These are phyloP conservation scores for Phytophthora pinifolia DNA, from an alignment of 352 stramenopile genomes.

Conservation along the genomic window DNA sequence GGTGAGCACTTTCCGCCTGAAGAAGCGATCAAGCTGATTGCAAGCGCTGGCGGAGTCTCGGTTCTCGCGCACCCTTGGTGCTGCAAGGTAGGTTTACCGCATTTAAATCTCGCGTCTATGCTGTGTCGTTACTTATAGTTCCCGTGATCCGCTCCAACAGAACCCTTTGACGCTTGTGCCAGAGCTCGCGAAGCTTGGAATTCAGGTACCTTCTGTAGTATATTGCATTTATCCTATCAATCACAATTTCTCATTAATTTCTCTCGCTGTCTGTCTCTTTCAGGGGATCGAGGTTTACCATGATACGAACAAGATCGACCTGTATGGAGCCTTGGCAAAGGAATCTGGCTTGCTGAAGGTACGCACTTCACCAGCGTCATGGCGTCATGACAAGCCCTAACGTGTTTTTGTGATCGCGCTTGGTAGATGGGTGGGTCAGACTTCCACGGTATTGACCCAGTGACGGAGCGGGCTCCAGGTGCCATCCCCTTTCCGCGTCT, in stretches of 20 bases:
- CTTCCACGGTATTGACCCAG: conserved; percentile 81
- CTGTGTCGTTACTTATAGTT: too few species aligned
- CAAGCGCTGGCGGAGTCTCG: conserved; percentile 72
- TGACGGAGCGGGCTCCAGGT: conserved; percentile 66
- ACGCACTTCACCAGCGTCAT: neutral
- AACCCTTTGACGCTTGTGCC: conserved; percentile 72
- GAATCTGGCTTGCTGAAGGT: conserved; percentile 76
- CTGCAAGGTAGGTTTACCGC: conserved; percentile 53
- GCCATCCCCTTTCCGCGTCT: conserved; percentile 73
- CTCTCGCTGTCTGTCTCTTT: too few species aligned
- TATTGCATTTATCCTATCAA: neutral
- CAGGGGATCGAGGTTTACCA: conserved; percentile 85
- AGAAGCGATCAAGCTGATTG: conserved; percentile 86
- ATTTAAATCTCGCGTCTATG: too few species aligned
- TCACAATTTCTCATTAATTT: conserved; percentile 1
- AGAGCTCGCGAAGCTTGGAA: conserved; percentile 67
- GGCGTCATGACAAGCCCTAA: neutral
- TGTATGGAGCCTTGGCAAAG: conserved; percentile 73
- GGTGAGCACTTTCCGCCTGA: conserved; percentile 83
- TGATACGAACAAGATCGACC: conserved; percentile 78
- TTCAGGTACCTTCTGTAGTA: conserved; percentile 53
- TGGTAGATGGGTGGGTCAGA: conserved; percentile 76
- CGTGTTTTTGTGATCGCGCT: neutral
- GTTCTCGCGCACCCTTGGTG: conserved; percentile 87
- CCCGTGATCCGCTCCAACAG: conserved; percentile 14